Base-by-base conservation (phyloP, 2,329 filamentous ascomycete species). In the Fusarium nelsonii region DNA sequence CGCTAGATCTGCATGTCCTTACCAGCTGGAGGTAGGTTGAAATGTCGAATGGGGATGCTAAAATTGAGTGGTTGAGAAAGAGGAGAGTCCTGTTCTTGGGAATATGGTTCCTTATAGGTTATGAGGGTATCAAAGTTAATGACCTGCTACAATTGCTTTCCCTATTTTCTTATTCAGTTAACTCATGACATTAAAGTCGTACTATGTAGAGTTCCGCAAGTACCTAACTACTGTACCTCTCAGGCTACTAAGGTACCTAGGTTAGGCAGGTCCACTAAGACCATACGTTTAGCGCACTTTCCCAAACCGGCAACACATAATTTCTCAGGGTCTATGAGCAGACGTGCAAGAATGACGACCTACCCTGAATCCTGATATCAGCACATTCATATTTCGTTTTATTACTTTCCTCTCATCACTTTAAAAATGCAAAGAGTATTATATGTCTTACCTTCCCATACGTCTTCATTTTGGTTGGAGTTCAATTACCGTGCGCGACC, bases 1-100 rank as follows among this genome's bases (percentile, higher is more conserved):
- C 51, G 39, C 65, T 69, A 63, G 52, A 43, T 54, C 32, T 40
- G 18, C 56, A 52, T 51, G 28, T 50, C 37, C 36, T 45, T 36
- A 6, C 4, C 23, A 23, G 23, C 23, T 23, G 23, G 23, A 23
- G 23, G 23, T 23, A 23, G 23, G 23, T 23, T 37, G 4, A 50
- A 59, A 36, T 37, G 33, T 6, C 16, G n/a, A 44, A 28, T 9
- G 15, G 9, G 16, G 23, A n/a, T 23, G n/a, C 11, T 16, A 16
- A 45, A 45, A 28, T 28, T 11, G 9, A 32, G 18, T 32, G 6
- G 16, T 16, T 30, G 30, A 30, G 10, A 30, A 30, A 30, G 30
- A 11, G 10, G 30, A 9, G 30, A 30, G 30, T 4, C 8, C 30
- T 3, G 30, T 30, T 30, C 30, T 11, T 30, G 8, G 30, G 10